phyloP scores from a whole-genome alignment of 495 filamentous ascomycete species.

The Massariosphaeria phaeospora region DNA sequence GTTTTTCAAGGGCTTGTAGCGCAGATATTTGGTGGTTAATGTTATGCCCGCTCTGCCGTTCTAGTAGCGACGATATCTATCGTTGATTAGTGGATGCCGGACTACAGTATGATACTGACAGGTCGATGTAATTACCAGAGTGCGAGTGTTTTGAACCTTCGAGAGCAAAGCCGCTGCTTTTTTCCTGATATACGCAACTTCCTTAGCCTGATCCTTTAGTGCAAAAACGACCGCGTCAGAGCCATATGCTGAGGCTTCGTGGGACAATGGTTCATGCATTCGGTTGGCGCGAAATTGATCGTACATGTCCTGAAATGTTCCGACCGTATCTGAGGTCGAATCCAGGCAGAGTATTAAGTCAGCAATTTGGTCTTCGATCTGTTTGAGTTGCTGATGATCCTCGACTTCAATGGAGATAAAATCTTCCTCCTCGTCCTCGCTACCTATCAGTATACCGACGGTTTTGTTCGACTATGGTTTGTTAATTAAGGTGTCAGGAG shows the following conservation, averaged over 20 bases:
- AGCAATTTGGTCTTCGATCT: conserved; percentile 17
- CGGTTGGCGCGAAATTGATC: conserved; percentile 8
- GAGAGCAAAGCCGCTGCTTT: conserved; percentile 9
- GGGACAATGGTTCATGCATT: background rate
- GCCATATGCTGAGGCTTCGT: background rate
- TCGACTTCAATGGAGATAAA: conserved; percentile 11
- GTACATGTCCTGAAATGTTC: conserved; percentile 15
- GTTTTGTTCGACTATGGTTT: conserved; percentile 15
- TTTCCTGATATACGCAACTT: conserved; percentile 4
- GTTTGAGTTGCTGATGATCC: conserved; percentile 17
- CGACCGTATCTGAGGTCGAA: conserved; percentile 12
- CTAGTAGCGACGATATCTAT: conserved; percentile 13
- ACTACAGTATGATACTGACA: no score
- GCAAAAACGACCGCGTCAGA: conserved; percentile 11
- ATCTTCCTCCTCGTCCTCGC: conserved; percentile 13
- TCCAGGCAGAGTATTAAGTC: conserved; percentile 16
- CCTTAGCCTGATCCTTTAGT: conserved; percentile 5
- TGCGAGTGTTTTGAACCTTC: conserved; percentile 18
- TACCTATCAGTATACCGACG: conserved; percentile 6
- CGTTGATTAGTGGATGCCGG: background rate
- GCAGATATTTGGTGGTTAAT: conserved; percentile 15
- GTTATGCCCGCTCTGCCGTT: conserved; percentile 12
- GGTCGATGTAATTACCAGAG: no score
- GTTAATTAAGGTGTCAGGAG: background rate
- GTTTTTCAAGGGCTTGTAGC: conserved; percentile 4